Evolutionary conservation across 768 basidiomycete species (phyloP).

Genomic region (Mycena maculata): DNA sequence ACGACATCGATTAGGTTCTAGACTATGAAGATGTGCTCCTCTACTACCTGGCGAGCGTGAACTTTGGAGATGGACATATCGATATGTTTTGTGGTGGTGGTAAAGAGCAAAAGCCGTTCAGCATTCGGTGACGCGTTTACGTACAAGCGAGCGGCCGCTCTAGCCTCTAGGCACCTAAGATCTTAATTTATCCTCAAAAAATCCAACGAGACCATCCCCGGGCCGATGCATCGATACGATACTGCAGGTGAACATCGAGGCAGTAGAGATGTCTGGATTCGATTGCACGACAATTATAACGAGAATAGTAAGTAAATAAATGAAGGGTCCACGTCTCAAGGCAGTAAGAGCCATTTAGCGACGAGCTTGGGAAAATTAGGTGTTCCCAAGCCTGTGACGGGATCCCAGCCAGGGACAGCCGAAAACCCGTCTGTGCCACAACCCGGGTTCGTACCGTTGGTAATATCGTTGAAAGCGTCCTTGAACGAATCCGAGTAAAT

Average conservation of each 20-base stretch:
- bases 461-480: conserved; percentile 60
- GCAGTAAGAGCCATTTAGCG: conserved; percentile 42
- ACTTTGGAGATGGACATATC: conserved; percentile 92
- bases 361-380: conserved; percentile 53
- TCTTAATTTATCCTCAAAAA: conserved; percentile 9
- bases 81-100: conserved; percentile 43
- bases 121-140: not conserved
- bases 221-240: too few relatives aligned
- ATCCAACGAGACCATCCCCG: not conserved
- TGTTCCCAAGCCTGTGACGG: conserved; percentile 63
- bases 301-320: too few relatives aligned
- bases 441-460: conserved; percentile 55
- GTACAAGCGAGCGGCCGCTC: too few relatives aligned
- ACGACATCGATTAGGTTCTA: conserved; percentile 30
- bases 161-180: not conserved
- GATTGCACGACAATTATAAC: too few relatives aligned
- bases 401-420: conserved; percentile 50
- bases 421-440: conserved; percentile 52
- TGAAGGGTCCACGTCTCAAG: too few relatives aligned
- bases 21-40: not conserved
- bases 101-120: conserved; percentile 24
- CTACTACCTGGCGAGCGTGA: conserved; percentile 87
- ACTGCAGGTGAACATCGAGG: too few relatives aligned
- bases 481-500: conserved; percentile 57
- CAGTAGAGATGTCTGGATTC: too few relatives aligned